phyloP scores from a whole-genome alignment of 1,284 basidiomycete species.

The Inonotus hispidus region DNA sequence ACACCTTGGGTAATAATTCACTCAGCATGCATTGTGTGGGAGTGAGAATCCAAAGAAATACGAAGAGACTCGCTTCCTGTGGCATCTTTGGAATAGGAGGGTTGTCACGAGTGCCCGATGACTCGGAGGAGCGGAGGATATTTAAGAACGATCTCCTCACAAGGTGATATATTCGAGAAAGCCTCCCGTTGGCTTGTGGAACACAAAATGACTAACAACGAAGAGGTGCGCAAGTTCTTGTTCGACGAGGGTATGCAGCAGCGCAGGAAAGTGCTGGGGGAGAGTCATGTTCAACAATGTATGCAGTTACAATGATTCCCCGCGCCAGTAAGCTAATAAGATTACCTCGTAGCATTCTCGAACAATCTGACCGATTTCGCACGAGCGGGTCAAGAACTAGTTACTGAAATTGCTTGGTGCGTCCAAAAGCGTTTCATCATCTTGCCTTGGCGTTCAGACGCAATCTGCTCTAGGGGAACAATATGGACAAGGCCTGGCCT shows the following conservation, averaged over 20 bases:
- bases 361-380: conserved; percentile 10
- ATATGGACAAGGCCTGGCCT: conserved; percentile 18
- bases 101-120: conserved; percentile 1
- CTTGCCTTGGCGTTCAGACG: not conserved
- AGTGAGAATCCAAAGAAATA: not conserved
- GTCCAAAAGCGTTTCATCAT: not conserved
- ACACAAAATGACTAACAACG: not conserved
- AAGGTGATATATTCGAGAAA: not conserved
- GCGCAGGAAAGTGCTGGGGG: not conserved
- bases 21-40: conserved; percentile 1
- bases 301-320: not conserved
- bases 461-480: conserved; percentile 7
- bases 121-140: not conserved
- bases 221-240: not conserved
- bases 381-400: conserved; percentile 18
- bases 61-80: not conserved
- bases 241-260: not conserved
- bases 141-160: not conserved
- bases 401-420: conserved; percentile 16
- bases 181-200: not conserved
- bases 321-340: not conserved
- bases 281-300: not conserved
- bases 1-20: not conserved
- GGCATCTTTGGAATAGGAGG: not conserved
- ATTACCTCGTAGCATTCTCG: conserved; percentile 2